Evolutionary conservation across 2,329 filamentous ascomycete genomes (phyloP), one percentile per base, ranked within the genome.

Genomic region (Fusarium burgessii): DNA sequence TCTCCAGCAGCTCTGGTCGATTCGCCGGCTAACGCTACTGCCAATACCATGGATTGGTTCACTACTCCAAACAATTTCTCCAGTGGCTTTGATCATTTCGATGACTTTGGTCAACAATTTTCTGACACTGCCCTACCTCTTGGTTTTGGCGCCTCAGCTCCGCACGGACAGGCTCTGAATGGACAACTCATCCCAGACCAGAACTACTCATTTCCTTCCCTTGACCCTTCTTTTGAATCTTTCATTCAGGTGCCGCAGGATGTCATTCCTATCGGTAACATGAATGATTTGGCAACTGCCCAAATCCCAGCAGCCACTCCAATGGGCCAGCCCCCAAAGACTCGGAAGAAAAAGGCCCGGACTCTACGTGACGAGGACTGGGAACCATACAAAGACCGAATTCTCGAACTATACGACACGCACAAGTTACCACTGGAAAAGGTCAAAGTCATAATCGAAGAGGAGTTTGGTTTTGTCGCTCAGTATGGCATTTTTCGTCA

Each of bases 311-410:
- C 45, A 10, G 1, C 4, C 1, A 12, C 60, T 36, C 3, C 10
- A 10, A 18, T 10, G 15, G 29, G 1, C 1, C 61, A 33, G 3
- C 11, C 42, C 2, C 36, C n/a, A 2, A 64, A 49, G 6, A 18
- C 3, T 3, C 60, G 62, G 2, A 64, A 38, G 11, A 46, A 18
- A 20, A 64, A 64, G 5, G 62, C 62, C 2, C 62, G 47, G 17
- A 64, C 58, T 33, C 17, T 56, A 1, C 62, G 42, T 6, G 47
- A 13, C 13, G 46, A 43, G 0, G 58, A 42, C 13, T 64, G 32
- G 25, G 61, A 64, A 6, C 61, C 47, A 4, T 63, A 63, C 1
- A 64, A 43, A 43, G 12, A 13, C 8, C 58, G 61, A 11, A 57
- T 63, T 3, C n/a, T 64, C 14, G 47, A 64, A 1, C 61, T 64